A percentile compares a stretch with the other conserved stretches of the same genome.
phyloP scores from a whole-genome alignment of 1,284 basidiomycete species.

The Calocybe gambosa region DNA sequence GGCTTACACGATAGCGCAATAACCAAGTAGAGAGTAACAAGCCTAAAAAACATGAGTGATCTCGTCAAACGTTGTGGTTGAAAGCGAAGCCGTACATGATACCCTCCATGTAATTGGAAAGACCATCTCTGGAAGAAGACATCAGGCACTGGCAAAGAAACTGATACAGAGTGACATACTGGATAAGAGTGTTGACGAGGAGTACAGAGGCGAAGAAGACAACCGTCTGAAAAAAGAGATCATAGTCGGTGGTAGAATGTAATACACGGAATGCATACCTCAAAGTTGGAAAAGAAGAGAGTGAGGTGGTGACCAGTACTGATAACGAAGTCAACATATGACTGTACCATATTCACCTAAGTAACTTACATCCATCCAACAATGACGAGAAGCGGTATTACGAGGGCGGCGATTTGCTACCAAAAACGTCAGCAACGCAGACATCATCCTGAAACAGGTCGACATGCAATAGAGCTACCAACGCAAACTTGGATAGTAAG shows the following conservation, averaged over 20 bases:
- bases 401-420: slow-evolving; percentile 86
- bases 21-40: slow-evolving; percentile 56
- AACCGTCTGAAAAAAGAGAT: slow-evolving; percentile 53
- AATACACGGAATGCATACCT: slow-evolving; percentile 36
- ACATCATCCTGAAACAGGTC: not conserved
- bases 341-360: not conserved
- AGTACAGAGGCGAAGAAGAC: slow-evolving; percentile 81
- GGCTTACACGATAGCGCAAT: slow-evolving; percentile 50
- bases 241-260: slow-evolving; percentile 6
- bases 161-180: slow-evolving; percentile 37
- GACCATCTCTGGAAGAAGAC: slow-evolving; percentile 59
- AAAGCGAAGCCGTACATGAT: slow-evolving; percentile 42
- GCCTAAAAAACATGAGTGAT: slow-evolving; percentile 17
- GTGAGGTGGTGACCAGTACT: slow-evolving; percentile 75
- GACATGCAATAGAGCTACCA: slow-evolving; percentile 79
- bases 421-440: not conserved
- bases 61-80: not conserved
- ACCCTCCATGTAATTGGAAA: slow-evolving; percentile 87
- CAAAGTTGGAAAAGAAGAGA: slow-evolving; percentile 77
- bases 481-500: slow-evolving; percentile 86
- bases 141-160: slow-evolving; percentile 1
- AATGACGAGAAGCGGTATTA: slow-evolving; percentile 79
- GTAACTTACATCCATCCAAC: slow-evolving; percentile 72
- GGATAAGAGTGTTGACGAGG: slow-evolving; percentile 74
- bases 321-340: slow-evolving; percentile 11